Evolutionary conservation across 208 protist species (phyloP), one percentile per base, ranked within the genome.

Genomic region (Wallacemonas sp.): DNA sequence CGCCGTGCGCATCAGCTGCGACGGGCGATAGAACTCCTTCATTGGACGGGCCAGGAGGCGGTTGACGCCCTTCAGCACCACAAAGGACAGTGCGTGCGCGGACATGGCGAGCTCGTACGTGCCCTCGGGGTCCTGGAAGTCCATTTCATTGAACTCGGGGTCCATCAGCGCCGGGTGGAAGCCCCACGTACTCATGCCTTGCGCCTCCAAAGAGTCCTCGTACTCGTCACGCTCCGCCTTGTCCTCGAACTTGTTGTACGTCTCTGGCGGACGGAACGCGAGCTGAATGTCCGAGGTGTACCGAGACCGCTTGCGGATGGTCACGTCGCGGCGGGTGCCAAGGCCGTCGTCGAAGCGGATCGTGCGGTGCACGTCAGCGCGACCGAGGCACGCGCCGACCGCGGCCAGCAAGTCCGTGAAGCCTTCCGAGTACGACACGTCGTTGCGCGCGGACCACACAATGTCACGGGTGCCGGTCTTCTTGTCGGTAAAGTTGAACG

Each of bases 271-370:
- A 22, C 91, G 81, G 50, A 96, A 96, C 33, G 86, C 86, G 31
- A 96, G 70, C 25, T 74, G 80, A 61, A 96, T 70, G 26, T 96
- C 87, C 0, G 86, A 93, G 1, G 91, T 96, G 70, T 94, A 96
- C 28, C 88, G 79, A 4, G 91, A 94, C 1, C 76, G 64, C 71
- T 96, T 96, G 22, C 86, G 85, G 49, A 96, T 81, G 4, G 84
- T 83, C 26, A 96, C 57, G 52, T 96, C 91, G 20, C 86, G 88
- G 12, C 73, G 89, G 25, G 76, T 81, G 33, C 85, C 82, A 2
- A 77, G 62, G 7, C 82, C 87, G 69, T 93, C 87, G 67, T 96
- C 87, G 67, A 96, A 96, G 57, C 91, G 85, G 50, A 96, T 93
- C 23, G 91, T 96, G 33, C 91, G 84, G 64, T 94, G 88, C 12